Conservation (phyloP, 805 yeast species). For the Kodamaea sagamina region DNA sequence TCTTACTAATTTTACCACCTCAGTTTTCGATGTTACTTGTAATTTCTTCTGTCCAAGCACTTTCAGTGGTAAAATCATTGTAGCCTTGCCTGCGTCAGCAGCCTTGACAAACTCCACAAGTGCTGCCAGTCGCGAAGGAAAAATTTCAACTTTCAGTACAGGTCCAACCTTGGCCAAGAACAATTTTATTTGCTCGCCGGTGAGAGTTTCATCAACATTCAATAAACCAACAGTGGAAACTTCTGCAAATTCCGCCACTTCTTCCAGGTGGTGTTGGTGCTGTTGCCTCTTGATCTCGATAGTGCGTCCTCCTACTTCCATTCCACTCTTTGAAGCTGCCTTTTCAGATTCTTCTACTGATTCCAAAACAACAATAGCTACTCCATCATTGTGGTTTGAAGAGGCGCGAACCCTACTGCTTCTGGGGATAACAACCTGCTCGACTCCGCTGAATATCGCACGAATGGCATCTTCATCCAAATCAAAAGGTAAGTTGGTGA, state of each 20-base stretch:
- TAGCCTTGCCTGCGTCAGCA: slow-evolving; percentile 53
- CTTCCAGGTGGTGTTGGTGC: slow-evolving; percentile 18
- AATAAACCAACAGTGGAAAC: slow-evolving; percentile 22
- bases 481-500: slow-evolving; percentile 53
- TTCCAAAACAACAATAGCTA: slow-evolving; percentile 60
- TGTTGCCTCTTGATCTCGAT: slow-evolving; percentile 43
- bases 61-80: slow-evolving; percentile 43
- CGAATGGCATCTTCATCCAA: slow-evolving; percentile 41
- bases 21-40: slow-evolving; percentile 12
- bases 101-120: slow-evolving; percentile 48
- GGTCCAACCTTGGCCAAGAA: slow-evolving; percentile 33
- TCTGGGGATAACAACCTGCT: slow-evolving; percentile 49
- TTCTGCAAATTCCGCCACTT: slow-evolving; percentile 21
- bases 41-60: slow-evolving; percentile 36
- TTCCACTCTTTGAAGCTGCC: slow-evolving; percentile 47
- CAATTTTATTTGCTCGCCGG: slow-evolving; percentile 31
- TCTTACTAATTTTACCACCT: neutral
- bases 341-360: slow-evolving; percentile 45
- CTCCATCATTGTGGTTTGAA: slow-evolving; percentile 54
- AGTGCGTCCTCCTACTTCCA: slow-evolving; percentile 45
- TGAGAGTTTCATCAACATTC: slow-evolving; percentile 37
- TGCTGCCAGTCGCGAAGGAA: slow-evolving; percentile 50
- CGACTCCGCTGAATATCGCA: slow-evolving; percentile 49
- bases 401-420: slow-evolving; percentile 30
- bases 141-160: slow-evolving; percentile 45